These are phyloP conservation scores for Leishmania major DNA, from an alignment of 208 protist genomes.

Conservation along the genomic window DNA sequence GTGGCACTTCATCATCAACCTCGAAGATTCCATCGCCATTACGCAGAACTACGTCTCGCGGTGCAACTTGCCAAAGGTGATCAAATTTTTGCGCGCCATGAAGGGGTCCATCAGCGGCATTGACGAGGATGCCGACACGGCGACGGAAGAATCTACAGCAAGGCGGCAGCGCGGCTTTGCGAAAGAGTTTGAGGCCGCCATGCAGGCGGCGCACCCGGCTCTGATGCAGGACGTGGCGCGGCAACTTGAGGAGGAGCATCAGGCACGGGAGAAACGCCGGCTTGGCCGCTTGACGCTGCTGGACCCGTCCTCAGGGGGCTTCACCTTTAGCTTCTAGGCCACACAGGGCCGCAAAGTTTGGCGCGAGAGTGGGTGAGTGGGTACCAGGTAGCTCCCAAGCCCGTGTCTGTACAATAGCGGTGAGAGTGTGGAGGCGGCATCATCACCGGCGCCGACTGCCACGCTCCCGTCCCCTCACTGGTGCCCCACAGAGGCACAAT, in stretches of 20 bases:
- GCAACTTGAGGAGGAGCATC: slow-evolving; percentile 51
- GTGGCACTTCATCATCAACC: slow-evolving; percentile 93
- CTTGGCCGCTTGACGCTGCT: slow-evolving; percentile 54
- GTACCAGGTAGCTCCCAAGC: neutral
- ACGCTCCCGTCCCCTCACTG: neutral
- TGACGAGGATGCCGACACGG: slow-evolving; percentile 76
- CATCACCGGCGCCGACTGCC: neutral
- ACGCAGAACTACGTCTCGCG: slow-evolving; percentile 92
- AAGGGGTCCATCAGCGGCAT: slow-evolving; percentile 87
- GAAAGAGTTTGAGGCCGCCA: slow-evolving; percentile 63
- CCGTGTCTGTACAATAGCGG: neutral
- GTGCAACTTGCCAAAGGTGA: slow-evolving; percentile 70
- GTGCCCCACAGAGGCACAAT: neutral
- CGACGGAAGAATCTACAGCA: slow-evolving; percentile 44
- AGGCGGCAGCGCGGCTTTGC: slow-evolving; percentile 57
- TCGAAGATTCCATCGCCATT: slow-evolving; percentile 85
- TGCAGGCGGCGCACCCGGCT: slow-evolving; percentile 55
- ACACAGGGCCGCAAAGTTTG: neutral
- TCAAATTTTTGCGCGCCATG: slow-evolving; percentile 86
- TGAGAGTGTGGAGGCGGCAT: neutral
- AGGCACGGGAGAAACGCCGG: slow-evolving; percentile 50
- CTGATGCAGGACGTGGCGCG: slow-evolving; percentile 64
- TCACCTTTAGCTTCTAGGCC: slow-evolving; percentile 76
- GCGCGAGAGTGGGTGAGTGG: neutral
- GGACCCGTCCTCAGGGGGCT: slow-evolving; percentile 59